These are phyloP conservation scores for Blastomyces percursus DNA, from an alignment of 2,329 filamentous ascomycete genomes.

Conservation along the genomic window DNA sequence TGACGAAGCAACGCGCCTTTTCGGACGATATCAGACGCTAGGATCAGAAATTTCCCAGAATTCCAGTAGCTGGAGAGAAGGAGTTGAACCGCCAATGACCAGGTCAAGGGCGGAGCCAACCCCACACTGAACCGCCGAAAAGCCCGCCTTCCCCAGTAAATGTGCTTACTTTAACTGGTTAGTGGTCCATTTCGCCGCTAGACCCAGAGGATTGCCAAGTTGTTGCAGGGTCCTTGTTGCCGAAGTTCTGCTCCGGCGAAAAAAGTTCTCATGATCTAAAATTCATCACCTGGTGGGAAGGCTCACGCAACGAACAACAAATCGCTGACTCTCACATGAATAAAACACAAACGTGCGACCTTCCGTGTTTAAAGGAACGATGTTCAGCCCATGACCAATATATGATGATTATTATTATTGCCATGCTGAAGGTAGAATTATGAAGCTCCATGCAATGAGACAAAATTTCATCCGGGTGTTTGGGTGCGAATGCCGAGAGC, in stretches of 20 bases:
- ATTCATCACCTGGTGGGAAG: background rate
- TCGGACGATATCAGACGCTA: background rate
- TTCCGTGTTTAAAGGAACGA: background rate
- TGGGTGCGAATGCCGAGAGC: slow-evolving; percentile 5
- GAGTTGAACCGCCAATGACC: background rate
- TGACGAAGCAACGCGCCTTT: background rate
- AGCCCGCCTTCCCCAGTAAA: too few relatives aligned
- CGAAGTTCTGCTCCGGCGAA: background rate
- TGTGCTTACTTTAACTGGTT: background rate
- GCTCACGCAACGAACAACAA: background rate
- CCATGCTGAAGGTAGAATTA: background rate
- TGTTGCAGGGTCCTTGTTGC: background rate
- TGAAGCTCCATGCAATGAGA: background rate
- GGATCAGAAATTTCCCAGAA: slow-evolving; percentile 1
- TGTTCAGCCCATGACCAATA: background rate
- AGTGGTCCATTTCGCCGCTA: background rate
- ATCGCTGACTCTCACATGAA: background rate
- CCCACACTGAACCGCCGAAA: slow-evolving; percentile 2
- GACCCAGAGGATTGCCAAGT: background rate
- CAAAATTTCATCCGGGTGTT: background rate
- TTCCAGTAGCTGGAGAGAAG: background rate
- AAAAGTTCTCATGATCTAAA: background rate
- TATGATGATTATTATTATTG: background rate
- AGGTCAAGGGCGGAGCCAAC: background rate
- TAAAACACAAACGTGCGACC: background rate